Percentiles rank a stretch among this genome's conserved stretches.
These are phyloP conservation scores for Penicillium sp. DNA, from an alignment of 2,329 filamentous ascomycete species.

Conservation along the genomic window DNA sequence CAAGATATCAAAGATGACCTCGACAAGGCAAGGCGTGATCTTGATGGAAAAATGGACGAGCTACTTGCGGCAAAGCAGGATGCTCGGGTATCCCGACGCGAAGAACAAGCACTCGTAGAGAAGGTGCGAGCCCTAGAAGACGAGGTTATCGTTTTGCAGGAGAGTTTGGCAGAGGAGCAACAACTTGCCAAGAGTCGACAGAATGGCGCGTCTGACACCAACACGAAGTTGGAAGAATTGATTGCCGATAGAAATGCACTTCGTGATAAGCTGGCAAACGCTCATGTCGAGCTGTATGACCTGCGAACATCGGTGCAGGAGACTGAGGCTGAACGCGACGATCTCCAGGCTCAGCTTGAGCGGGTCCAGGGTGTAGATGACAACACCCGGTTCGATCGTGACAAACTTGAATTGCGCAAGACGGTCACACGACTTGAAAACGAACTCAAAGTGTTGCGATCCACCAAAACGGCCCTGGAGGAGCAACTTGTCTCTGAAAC, in stretches of 20 bases:
- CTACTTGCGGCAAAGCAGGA: conserved; percentile 65
- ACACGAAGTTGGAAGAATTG: conserved; percentile 54
- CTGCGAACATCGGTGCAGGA: conserved; percentile 57
- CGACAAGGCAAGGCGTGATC: conserved; percentile 59
- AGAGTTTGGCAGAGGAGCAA: conserved; percentile 61
- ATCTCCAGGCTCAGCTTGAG: conserved; percentile 59
- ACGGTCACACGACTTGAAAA: conserved; percentile 65
- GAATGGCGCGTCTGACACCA: conserved; percentile 57
- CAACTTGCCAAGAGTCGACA: conserved; percentile 58
- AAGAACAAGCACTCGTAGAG: conserved; percentile 59
- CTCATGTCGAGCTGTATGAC: conserved; percentile 59
- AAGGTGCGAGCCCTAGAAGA: conserved; percentile 68
- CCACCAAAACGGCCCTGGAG: conserved; percentile 62
- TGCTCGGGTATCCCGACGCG: conserved; percentile 63
- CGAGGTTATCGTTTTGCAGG: conserved; percentile 70
- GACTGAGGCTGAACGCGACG: conserved; percentile 62
- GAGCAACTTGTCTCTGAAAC: conserved; percentile 63
- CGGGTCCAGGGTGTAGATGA: conserved; percentile 54
- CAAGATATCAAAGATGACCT: conserved; percentile 70
- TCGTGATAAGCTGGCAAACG: conserved; percentile 59
- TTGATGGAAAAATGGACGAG: conserved; percentile 64
- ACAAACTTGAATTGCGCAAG: conserved; percentile 65
- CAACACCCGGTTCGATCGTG: conserved; percentile 61
- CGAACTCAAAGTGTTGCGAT: conserved; percentile 61
- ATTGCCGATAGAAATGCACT: conserved; percentile 60